phyloP scores from a whole-genome alignment of 257 asterid species.

The Primulina tabacum region DNA sequence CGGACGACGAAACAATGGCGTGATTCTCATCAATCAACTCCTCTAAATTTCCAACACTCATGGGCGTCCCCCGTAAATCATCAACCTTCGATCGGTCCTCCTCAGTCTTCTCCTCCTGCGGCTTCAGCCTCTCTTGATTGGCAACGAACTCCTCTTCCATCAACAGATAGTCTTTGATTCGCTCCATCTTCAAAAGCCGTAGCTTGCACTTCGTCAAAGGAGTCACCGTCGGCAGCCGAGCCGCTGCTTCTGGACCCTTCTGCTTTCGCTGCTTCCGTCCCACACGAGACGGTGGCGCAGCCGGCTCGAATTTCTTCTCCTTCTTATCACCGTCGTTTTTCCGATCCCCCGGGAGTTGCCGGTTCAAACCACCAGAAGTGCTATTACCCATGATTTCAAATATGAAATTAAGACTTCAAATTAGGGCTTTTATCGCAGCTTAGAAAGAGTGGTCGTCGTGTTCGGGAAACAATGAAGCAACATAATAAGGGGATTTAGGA shows the following conservation, averaged over 20 bases:
- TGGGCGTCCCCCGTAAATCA: conserved; percentile 78
- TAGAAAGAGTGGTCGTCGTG: background rate
- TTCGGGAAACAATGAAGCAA: too few relatives aligned
- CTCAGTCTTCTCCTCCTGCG: conserved; percentile 95
- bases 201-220: conserved; percentile 78
- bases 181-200: conserved; percentile 65
- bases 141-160: conserved; percentile 95
- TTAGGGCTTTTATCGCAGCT: conserved; percentile 11
- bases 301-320: conserved; percentile 83
- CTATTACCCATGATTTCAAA: conserved; percentile 71
- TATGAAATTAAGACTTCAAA: conserved; percentile 1
- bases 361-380: conserved; percentile 80
- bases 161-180: conserved; percentile 68
- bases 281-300: conserved; percentile 90
- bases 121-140: conserved; percentile 85
- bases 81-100: conserved; percentile 90
- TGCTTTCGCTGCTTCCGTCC: conserved; percentile 93
- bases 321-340: conserved; percentile 79
- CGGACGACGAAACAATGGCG: conserved; percentile 78
- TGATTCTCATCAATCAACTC: conserved; percentile 93
- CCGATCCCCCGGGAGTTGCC: conserved; percentile 74
- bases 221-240: conserved; percentile 73
- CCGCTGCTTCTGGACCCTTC: conserved; percentile 82
- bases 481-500: too few relatives aligned
- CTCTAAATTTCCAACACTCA: conserved; percentile 89